phyloP scores from a whole-genome alignment of 108 stramenopile genomes.

The Cyclotella cryptica region DNA sequence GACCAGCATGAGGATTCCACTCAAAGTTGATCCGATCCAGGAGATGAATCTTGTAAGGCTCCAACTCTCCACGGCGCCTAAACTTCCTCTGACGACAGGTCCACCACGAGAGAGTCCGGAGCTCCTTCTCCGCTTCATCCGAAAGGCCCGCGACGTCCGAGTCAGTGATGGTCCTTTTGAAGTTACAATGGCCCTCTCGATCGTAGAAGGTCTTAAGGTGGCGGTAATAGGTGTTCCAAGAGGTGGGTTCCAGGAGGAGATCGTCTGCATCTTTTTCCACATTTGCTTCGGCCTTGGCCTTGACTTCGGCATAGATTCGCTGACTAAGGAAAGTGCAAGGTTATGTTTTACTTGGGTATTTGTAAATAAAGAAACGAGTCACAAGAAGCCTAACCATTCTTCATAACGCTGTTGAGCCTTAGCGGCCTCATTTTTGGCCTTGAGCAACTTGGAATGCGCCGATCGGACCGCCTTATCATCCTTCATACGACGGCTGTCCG shows the following conservation, averaged over 20 bases:
- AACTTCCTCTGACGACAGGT: conserved; percentile 45
- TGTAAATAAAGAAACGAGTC: background rate
- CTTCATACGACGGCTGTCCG: conserved; percentile 27
- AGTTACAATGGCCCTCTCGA: conserved; percentile 47
- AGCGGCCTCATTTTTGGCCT: conserved; percentile 27
- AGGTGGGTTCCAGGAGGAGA: conserved; percentile 40
- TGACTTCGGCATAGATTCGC: conserved; percentile 13
- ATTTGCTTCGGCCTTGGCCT: conserved; percentile 18
- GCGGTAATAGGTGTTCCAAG: conserved; percentile 45
- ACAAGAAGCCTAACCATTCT: conserved; percentile 8
- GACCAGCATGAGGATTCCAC: conserved; percentile 51
- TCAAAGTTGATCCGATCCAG: conserved; percentile 31
- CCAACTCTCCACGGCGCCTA: conserved; percentile 45
- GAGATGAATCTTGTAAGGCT: conserved; percentile 36
- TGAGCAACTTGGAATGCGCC: conserved; percentile 29
- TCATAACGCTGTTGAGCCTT: conserved; percentile 34
- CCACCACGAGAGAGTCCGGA: conserved; percentile 44
- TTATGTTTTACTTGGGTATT: background rate
- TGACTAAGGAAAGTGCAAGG: background rate
- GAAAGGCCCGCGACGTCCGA: conserved; percentile 30
- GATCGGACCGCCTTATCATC: conserved; percentile 29
- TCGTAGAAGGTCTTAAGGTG: conserved; percentile 32
- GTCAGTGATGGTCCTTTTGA: conserved; percentile 41
- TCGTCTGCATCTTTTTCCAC: conserved; percentile 28
- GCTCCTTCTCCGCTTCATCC: conserved; percentile 36